A percentile compares a stretch with the other conserved stretches of the same genome.
phyloP scores from a whole-genome alignment of 208 protist species.

The Tetramitus jugosus region DNA sequence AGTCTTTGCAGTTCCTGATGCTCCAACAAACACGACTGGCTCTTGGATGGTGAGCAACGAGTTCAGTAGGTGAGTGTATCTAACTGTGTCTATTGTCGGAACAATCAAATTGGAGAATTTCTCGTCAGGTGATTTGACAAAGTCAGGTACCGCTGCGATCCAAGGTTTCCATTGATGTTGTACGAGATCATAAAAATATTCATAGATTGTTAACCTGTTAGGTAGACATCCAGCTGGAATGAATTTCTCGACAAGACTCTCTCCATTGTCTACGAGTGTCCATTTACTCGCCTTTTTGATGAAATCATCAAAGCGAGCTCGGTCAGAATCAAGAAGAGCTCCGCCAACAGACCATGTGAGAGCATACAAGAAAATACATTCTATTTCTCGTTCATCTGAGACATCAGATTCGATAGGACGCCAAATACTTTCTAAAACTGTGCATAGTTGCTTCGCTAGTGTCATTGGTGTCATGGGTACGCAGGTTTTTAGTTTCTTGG shows the following conservation, averaged over 20 bases:
- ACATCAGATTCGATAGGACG: conserved; percentile 49
- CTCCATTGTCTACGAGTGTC: conserved; percentile 75
- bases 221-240: conserved; percentile 73
- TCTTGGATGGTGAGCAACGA: conserved; percentile 72
- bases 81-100: conserved; percentile 94
- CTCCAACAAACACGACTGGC: conserved; percentile 89
- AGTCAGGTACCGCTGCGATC: conserved; percentile 72
- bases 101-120: conserved; percentile 93
- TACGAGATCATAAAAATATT: conserved; percentile 91
- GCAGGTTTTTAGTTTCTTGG: conserved; percentile 55
- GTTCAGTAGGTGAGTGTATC: conserved; percentile 91
- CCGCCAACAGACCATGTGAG: conserved; percentile 92
- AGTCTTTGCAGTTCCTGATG: conserved; percentile 96
- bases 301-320: conserved; percentile 81
- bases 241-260: conserved; percentile 68
- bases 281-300: conserved; percentile 82
- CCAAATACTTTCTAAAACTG: conserved; percentile 69
- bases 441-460: conserved; percentile 86
- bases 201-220: conserved; percentile 83
- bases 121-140: conserved; percentile 61
- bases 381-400: conserved; percentile 73
- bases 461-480: conserved; percentile 77
- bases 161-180: conserved; percentile 88
- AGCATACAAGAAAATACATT: conserved; percentile 87
- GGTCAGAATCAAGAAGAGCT: conserved; percentile 61